Evolutionary conservation across 164 flowering plant species (phyloP), one percentile per base, ranked within the genome.

Genomic region (Vitis labrusca): DNA sequence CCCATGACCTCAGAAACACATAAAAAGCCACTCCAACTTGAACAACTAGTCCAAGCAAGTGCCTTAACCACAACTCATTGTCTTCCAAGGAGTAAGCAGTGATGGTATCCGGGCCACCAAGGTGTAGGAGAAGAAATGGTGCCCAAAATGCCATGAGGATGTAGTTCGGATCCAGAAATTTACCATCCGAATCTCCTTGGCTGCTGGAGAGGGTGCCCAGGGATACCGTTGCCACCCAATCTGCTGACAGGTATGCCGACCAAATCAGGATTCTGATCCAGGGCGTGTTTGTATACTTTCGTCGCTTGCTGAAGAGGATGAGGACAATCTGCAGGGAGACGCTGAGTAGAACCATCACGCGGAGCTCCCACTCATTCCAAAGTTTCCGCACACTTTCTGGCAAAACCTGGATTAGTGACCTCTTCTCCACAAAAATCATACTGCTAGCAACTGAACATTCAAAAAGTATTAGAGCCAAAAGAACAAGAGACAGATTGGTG

Each of bases 31-130:
- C 27, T 1, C 23, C 60, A 9, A 63, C 16, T 29, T 78, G 77
- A 30, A 67, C 12, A 5, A 63, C 17, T 0, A 71, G 54, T 0
- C 17, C 44, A 16, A 76, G 66, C 1, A 75, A 16, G 50, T 77
- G 79, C 30, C 81, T 70, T 6, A 67, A n/a, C 67, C 84, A 73
- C 1, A 81, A 52, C 59, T 75, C 57, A 13, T 78, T 81, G 53
- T 78, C 84, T 60, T 70, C 79, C 3, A 75, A 30, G 10, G 79
- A 68, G 55, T 65, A 77, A 9, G 84, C 84, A 2, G 80, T 81
- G 44, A 80, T 80, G 64, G 71, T 47, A 30, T 71, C 79, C 0
- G 84, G 81, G 52, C 76, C 67, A 3, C 84, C 84, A 1, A 81
- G 68, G 29, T 78, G 81, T n/a, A 73, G 2, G 0, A 78, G 69